phyloP scores from a whole-genome alignment of 2,329 filamentous ascomycete genomes.

The Neofusicoccum parvum region DNA sequence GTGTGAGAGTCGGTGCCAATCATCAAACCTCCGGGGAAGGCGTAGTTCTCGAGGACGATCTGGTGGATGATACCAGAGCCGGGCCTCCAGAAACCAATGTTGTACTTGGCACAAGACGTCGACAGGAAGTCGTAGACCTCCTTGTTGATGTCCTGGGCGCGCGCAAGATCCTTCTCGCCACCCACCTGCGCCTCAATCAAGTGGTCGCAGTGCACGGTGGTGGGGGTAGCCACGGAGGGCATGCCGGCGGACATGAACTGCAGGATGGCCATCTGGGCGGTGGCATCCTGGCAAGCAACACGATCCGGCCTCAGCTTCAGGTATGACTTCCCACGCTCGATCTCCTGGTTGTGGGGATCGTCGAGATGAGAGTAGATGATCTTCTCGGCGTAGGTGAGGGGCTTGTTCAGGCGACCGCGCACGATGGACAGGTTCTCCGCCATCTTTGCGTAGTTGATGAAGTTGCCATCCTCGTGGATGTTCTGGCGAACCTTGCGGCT shows the following conservation, averaged over 20 bases:
- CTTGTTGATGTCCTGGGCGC: constrained; percentile 94
- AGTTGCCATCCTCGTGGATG: constrained; percentile 93
- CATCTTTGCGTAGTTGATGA: constrained; percentile 99
- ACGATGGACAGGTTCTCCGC: constrained; percentile 94
- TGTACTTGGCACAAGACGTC: constrained; percentile 95
- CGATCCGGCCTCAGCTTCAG: constrained; percentile 95
- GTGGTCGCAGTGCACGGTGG: constrained; percentile 98
- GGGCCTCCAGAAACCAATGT: constrained; percentile 99
- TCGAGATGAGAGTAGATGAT: constrained; percentile 98
- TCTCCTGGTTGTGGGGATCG: constrained; percentile 93
- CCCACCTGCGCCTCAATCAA: constrained; percentile 97
- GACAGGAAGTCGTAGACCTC: constrained; percentile 98
- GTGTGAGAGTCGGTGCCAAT: constrained; percentile 99
- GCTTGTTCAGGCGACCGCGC: constrained; percentile 83
- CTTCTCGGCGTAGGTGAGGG: constrained; percentile 96
- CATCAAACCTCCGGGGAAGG: constrained; percentile 96
- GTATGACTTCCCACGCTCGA: constrained; percentile 93
- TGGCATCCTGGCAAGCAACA: constrained; percentile 99
- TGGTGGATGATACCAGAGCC: constrained; percentile 99
- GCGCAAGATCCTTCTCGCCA: constrained; percentile 87
- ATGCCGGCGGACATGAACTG: constrained; percentile 99
- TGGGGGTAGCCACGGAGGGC: constrained; percentile 90
- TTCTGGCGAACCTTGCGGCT: constrained; percentile 98
- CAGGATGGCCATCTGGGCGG: constrained; percentile 98
- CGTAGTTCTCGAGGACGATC: constrained; percentile 98